Percentiles rank a stretch among this genome's conserved stretches.
These are phyloP conservation scores for Nyssa sinensis DNA, from an alignment of 148 eudicot species.

Conservation along the genomic window DNA sequence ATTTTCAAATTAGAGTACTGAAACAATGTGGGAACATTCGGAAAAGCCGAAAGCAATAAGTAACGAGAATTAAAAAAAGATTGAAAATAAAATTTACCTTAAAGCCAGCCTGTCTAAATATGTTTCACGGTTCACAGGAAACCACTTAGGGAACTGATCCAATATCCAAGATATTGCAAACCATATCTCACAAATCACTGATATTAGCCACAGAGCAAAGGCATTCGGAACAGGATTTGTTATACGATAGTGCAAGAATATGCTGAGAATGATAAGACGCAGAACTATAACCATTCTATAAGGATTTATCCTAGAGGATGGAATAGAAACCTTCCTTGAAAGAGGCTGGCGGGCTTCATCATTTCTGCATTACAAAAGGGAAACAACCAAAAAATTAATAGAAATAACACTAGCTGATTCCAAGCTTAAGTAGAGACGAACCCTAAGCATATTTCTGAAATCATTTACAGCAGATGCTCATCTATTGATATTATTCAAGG, in stretches of 20 bases:
- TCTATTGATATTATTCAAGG: too few species aligned
- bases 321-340: slow-evolving; percentile 70
- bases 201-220: slow-evolving; percentile 50
- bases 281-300: slow-evolving; percentile 74
- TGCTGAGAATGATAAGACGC: slow-evolving; percentile 63
- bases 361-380: slow-evolving; percentile 47
- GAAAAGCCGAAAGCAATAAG: too few species aligned
- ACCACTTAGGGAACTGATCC: slow-evolving; percentile 80
- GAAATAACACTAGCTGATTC: too few species aligned
- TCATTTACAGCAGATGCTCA: too few species aligned
- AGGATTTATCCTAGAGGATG: slow-evolving; percentile 74
- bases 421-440: too few species aligned
- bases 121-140: slow-evolving; percentile 64
- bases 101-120: slow-evolving; percentile 63
- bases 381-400: background rate
- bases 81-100: too few species aligned
- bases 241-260: slow-evolving; percentile 77
- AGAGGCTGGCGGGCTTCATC: slow-evolving; percentile 80
- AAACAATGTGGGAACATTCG: background rate
- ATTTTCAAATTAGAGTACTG: background rate
- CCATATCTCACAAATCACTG: slow-evolving; percentile 73
- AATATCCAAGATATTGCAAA: slow-evolving; percentile 69
- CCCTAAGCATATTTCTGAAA: too few species aligned
- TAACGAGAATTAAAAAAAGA: too few species aligned
- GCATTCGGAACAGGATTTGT: slow-evolving; percentile 74